Evolutionary conservation across 83 land plant genomes (phyloP), one percentile per base, ranked within the genome.

Genomic region (Diphasiastrum complanatum): DNA sequence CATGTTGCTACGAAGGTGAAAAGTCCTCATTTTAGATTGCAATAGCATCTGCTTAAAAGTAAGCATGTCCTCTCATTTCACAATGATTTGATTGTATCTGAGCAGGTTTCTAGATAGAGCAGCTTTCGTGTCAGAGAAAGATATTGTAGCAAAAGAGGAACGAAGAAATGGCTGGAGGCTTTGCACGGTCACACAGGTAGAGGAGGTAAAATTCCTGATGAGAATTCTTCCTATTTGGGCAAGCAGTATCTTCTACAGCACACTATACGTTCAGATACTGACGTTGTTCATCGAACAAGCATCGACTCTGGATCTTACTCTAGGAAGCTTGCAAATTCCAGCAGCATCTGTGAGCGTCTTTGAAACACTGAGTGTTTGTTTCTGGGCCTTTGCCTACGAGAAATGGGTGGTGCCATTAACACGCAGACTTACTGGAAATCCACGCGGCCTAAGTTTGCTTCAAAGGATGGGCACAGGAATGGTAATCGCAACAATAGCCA

Each of bases 111-210:
- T 65, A 1, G 68, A 65, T 3, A 65, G 38, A n/a, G 68, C 68
- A 24, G 68, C 68, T n/a, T n/a, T n/a, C n/a, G n/a, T n/a, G n/a
- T n/a, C n/a, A 3, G 28, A 12, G 46, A 40, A 18, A 22, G 51
- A 22, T 18, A 19, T 41, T 25, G 53, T n/a, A 19, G 49, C 40
- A 6, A 26, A 64, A 37, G 34, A 35, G 11, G 2, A 14, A 50
- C 5, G 50, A 59, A 38, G 27, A 16, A 0, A 34, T 4, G 30
- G 32, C 65, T 65, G 68, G 68, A 52, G 22, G 25, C 45, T 54
- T n/a, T 65, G 61, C 61, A 65, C 63, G 1, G 70, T 67, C 20
- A 67, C 70, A 35, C 65, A 58, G 33, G 70, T 67, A 3, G 70
- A 67, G 41, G 70, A 56, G 43, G 63, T 67, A 38, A 67, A 67